Base-by-base conservation (phyloP, 1,284 basidiomycete species). In the Trichosporon coremiiforme region DNA sequence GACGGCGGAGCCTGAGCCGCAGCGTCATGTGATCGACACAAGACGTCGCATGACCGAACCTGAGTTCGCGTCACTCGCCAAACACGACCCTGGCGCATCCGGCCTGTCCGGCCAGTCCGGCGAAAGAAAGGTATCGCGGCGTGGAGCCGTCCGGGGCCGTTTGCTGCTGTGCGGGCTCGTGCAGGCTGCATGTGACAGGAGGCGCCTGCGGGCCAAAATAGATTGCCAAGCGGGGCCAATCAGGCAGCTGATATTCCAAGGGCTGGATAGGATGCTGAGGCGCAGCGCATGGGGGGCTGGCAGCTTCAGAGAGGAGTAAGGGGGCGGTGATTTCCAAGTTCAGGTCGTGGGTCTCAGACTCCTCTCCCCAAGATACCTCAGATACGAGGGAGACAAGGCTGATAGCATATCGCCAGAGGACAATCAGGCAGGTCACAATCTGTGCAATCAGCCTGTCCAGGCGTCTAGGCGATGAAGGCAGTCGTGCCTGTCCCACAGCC, bases 191-290 rank as follows among this genome's bases (percentile, higher is more conserved):
- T 22, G 50, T 22, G 50, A 53, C 50, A 20, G 20, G 10, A 25
- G 13, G 50, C 20, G 50, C 50, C 38, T 7, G 50, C 50, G 50
- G 50, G 22, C 9, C 50, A 53, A 53, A 53, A 22, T 53, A 53
- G 50, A 53, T 53, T 53, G 50, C 50, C 50, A 53, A 53, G 50
- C 20, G n/a, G 17, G 50, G 22, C 50, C 50, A 53, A 53, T 53
- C 20, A 53, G 22, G 20, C 50, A 53, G 50, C 50, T 53, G 50
- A 53, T 53, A 10, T 53, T 25, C 15, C 20, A 4, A 25, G 22
- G 50, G 20, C 50, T 8, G 22, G 15, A 17, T 20, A 20, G 2
- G 20, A 10, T 13, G 36, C 36, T 38, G 50, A 53, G 50, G 50
- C 20, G 8, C 41, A 13, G 38, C 10, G 12, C 38, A 20, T 3